Conservation (phyloP, 139 green algal species). For the Picochlorum sp. region DNA sequence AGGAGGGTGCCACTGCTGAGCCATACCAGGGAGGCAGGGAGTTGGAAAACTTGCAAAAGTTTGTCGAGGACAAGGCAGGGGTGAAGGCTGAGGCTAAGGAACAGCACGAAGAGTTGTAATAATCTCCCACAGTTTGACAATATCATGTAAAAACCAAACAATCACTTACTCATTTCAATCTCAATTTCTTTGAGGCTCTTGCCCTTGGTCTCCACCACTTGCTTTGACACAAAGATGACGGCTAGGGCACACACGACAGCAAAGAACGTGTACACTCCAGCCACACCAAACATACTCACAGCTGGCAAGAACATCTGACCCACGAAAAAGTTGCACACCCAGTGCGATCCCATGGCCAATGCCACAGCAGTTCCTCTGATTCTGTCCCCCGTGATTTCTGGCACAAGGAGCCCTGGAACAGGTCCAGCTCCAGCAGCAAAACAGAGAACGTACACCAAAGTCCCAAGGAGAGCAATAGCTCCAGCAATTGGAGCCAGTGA, state of each 20-base stretch:
- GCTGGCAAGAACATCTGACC: constrained; percentile 71
- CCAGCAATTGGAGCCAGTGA: constrained; percentile 38
- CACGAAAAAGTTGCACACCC: constrained; percentile 79
- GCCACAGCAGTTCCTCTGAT: constrained; percentile 40
- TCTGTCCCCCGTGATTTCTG: constrained; percentile 73
- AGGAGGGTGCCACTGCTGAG: constrained; percentile 18
- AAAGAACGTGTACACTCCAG: constrained; percentile 63
- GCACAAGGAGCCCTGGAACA: constrained; percentile 81
- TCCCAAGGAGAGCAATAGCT: constrained; percentile 65
- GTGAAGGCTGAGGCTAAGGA: constrained; percentile 3
- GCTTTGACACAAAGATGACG: constrained; percentile 40
- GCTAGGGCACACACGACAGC: constrained; percentile 50
- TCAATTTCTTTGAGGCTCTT: constrained; percentile 72
- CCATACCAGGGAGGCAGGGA: constrained; percentile 18
- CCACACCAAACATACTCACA: constrained; percentile 47
- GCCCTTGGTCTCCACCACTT: constrained; percentile 74
- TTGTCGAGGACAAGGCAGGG: not conserved
- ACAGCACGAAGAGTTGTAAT: constrained; percentile 22
- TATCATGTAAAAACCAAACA: constrained; percentile 3
- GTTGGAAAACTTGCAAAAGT: constrained; percentile 28
- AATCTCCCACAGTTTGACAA: not conserved
- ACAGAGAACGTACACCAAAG: constrained; percentile 76
- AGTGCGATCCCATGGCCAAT: constrained; percentile 54
- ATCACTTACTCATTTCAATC: constrained; percentile 30
- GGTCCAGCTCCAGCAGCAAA: constrained; percentile 88